Evolutionary conservation across 2,329 filamentous ascomycete genomes (phyloP).

Genomic region (Colletotrichum tamarilloi): DNA sequence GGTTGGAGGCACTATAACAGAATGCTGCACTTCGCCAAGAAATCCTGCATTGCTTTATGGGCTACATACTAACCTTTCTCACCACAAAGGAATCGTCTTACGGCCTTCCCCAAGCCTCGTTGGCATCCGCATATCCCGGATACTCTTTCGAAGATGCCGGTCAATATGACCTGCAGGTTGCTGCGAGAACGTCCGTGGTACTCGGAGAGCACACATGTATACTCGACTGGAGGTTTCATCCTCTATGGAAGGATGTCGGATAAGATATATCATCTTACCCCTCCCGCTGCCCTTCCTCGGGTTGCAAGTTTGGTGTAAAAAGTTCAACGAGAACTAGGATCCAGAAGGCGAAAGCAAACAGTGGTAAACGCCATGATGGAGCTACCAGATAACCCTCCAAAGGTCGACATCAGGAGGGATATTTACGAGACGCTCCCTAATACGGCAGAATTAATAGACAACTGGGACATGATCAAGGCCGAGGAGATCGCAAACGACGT

Average conservation of each 20-base stretch:
- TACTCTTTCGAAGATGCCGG: too few species aligned
- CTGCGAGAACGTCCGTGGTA: neutral
- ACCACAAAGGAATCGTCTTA: neutral
- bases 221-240: neutral
- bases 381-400: constrained; percentile 21
- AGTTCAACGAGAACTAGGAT: neutral
- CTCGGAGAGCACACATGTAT: neutral
- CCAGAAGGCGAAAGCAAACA: neutral
- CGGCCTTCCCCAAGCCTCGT: constrained; percentile 19
- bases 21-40: neutral
- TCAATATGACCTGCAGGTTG: neutral
- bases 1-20: neutral
- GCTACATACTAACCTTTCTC: neutral
- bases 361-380: neutral
- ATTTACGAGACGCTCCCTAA: constrained; percentile 27
- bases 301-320: neutral
- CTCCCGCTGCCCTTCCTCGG: neutral
- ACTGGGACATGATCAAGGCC: constrained; percentile 15
- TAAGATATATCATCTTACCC: neutral
- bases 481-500: neutral
- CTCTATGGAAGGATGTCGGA: too few species aligned
- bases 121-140: neutral
- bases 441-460: neutral
- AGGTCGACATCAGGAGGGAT: constrained; percentile 22
- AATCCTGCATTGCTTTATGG: neutral